Percentiles rank a stretch among this genome's conserved stretches.
Conservation (phyloP, 208 protist genomes). For the Borovskyia barvae region DNA sequence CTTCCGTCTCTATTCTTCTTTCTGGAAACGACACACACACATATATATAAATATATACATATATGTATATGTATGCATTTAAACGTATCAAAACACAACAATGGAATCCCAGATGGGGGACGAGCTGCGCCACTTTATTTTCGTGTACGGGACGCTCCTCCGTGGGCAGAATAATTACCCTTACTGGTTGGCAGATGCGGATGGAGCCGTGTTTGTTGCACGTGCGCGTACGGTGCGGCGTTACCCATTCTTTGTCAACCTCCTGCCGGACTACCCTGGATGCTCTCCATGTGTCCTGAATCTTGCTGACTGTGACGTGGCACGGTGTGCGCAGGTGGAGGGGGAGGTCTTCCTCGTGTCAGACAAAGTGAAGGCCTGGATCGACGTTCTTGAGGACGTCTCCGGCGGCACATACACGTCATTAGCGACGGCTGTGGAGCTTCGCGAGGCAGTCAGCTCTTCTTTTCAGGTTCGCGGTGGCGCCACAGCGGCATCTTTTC, state of each 20-base stretch:
- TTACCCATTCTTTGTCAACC: slow-evolving; percentile 68
- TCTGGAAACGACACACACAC: background rate
- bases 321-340: slow-evolving; percentile 34
- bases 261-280: slow-evolving; percentile 24
- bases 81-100: too few relatives aligned
- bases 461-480: slow-evolving; percentile 10
- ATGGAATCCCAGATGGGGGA: slow-evolving; percentile 1
- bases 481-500: background rate
- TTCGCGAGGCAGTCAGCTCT: slow-evolving; percentile 18
- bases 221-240: slow-evolving; percentile 34
- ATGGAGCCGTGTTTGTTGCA: slow-evolving; percentile 44
- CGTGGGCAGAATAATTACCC: slow-evolving; percentile 70
- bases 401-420: slow-evolving; percentile 27
- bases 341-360: slow-evolving; percentile 65
- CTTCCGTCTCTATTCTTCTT: background rate
- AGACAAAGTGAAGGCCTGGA: slow-evolving; percentile 48
- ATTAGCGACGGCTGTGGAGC: slow-evolving; percentile 24
- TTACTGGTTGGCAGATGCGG: slow-evolving; percentile 56
- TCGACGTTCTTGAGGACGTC: slow-evolving; percentile 60
- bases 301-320: slow-evolving; percentile 24
- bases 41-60: slow-evolving; percentile 1
- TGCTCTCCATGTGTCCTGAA: slow-evolving; percentile 65
- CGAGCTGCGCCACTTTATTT: slow-evolving; percentile 31
- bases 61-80: background rate
- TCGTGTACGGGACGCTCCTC: slow-evolving; percentile 75